These are phyloP conservation scores for Auriculariales sp. DNA, from an alignment of 768 basidiomycete genomes.

Conservation along the genomic window DNA sequence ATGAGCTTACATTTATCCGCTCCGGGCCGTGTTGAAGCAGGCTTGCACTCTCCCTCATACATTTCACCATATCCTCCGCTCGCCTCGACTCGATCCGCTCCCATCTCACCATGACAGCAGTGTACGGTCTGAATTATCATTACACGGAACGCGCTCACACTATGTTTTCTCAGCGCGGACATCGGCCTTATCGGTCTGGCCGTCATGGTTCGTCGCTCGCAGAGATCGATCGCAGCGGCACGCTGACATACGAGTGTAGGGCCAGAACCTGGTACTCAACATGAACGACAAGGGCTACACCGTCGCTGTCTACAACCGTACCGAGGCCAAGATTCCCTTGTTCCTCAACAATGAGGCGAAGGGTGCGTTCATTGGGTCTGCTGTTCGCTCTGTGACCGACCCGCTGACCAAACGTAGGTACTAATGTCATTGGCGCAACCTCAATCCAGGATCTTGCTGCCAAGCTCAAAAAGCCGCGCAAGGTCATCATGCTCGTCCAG, in stretches of 20 bases:
- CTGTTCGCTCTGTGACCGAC: not conserved
- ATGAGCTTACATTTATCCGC: too few species aligned
- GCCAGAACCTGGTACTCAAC: constrained; percentile 94
- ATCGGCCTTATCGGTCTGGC: constrained; percentile 97
- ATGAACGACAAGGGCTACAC: constrained; percentile 99
- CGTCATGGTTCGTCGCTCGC: constrained; percentile 66
- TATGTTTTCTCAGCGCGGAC: constrained; percentile 51
- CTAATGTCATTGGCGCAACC: constrained; percentile 89
- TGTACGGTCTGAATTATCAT: not conserved
- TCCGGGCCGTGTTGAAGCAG: too few species aligned
- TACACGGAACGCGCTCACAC: not conserved
- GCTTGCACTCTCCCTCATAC: too few species aligned
- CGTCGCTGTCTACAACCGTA: constrained; percentile 95
- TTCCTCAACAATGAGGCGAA: constrained; percentile 97
- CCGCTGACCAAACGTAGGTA: constrained; percentile 40
- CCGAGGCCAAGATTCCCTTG: constrained; percentile 85
- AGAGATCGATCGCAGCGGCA: constrained; percentile 3
- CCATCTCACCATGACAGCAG: not conserved
- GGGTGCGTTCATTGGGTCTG: constrained; percentile 41
- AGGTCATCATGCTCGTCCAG: constrained; percentile 97
- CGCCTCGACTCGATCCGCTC: not conserved
- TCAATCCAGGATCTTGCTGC: constrained; percentile 79
- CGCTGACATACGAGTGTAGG: constrained; percentile 31
- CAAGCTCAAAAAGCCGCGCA: constrained; percentile 90
- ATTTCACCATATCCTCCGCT: not conserved